Base-by-base conservation (phyloP, 106 monocot genomes). In the Dioscorea dumetorum region DNA sequence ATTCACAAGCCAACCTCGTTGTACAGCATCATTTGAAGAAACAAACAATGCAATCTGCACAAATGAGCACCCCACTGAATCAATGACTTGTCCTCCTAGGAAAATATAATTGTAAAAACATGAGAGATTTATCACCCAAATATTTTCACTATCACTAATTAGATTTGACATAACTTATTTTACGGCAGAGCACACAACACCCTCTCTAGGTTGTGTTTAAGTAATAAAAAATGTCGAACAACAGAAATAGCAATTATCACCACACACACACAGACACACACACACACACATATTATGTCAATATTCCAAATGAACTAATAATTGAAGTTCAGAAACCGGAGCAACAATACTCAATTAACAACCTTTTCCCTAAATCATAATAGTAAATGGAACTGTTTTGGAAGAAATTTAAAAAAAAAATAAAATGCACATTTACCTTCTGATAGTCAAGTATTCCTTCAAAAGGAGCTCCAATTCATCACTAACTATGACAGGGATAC, bases 391-490 rank as follows among this genome's bases (percentile, higher is more conserved):
- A 66, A 8, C 35, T 11, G 33, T 22, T n/a, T 18, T 6, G 1
- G 12, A 12, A 24, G 11, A 33, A 18, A 68, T 54, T 6, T 5
- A 68, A 57, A 12, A 31, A n/a, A 15, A 4, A 15, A 28, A n/a
- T 41, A 41, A 41, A 41, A 41, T 6, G 33, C 1, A 50, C 8
- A 23, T 28, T 57, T 77, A 94, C 94, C 90, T 85, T 91, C 1
- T 83, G 74, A 58, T 91, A 95, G 75, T 88, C 88, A 58, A 97
- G 77, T 59, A 97, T 69, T 64, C 84, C 91, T 84, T 91, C 95
- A 81, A 92, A 97, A 33, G 95, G 75, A 91, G 88, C 78, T 97
- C 95, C 72, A 97, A 57, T 72, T 97, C 95, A 72, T 97, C 91
- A 78, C 95, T 97, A 58, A 97, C 78, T 69, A 97, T 69, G 56